Conservation (phyloP, 2,329 filamentous ascomycete species). For the Calycina marina region DNA sequence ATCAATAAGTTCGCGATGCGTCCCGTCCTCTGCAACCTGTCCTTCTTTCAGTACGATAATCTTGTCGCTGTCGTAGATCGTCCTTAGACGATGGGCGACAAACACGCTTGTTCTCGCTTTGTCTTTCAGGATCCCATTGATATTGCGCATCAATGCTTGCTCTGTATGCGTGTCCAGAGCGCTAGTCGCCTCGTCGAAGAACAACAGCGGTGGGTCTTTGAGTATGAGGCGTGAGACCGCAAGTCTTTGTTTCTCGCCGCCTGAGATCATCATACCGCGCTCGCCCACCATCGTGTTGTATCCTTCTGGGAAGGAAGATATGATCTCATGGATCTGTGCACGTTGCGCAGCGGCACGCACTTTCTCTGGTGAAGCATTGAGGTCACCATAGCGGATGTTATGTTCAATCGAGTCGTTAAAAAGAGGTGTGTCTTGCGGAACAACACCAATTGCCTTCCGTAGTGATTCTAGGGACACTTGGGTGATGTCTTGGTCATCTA, state of each 20-base stretch:
- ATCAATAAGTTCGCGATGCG: slow-evolving; percentile 72
- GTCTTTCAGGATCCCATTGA: slow-evolving; percentile 81
- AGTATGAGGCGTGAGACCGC: slow-evolving; percentile 72
- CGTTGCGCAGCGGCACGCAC: slow-evolving; percentile 66
- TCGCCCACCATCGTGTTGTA: slow-evolving; percentile 88
- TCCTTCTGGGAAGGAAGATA: slow-evolving; percentile 68
- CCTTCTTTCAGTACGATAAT: slow-evolving; percentile 86
- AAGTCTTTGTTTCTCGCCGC: slow-evolving; percentile 83
- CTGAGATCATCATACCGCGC: slow-evolving; percentile 91
- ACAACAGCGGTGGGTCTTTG: slow-evolving; percentile 79
- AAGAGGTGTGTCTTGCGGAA: slow-evolving; percentile 90
- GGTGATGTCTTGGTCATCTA: slow-evolving; percentile 86
- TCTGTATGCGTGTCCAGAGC: slow-evolving; percentile 90
- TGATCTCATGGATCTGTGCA: slow-evolving; percentile 73
- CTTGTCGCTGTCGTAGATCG: slow-evolving; percentile 83
- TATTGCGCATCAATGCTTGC: slow-evolving; percentile 77
- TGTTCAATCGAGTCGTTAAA: slow-evolving; percentile 96
- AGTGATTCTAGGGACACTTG: slow-evolving; percentile 71
- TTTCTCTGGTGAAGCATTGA: slow-evolving; percentile 58
- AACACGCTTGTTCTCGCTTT: slow-evolving; percentile 87
- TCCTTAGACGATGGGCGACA: slow-evolving; percentile 80
- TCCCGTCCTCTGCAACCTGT: slow-evolving; percentile 75
- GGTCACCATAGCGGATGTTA: slow-evolving; percentile 85
- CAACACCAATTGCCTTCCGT: slow-evolving; percentile 76
- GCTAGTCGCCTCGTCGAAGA: slow-evolving; percentile 91